Evolutionary conservation across 306 rosid genomes (phyloP).

Genomic region (Luffa aegyptiaca): DNA sequence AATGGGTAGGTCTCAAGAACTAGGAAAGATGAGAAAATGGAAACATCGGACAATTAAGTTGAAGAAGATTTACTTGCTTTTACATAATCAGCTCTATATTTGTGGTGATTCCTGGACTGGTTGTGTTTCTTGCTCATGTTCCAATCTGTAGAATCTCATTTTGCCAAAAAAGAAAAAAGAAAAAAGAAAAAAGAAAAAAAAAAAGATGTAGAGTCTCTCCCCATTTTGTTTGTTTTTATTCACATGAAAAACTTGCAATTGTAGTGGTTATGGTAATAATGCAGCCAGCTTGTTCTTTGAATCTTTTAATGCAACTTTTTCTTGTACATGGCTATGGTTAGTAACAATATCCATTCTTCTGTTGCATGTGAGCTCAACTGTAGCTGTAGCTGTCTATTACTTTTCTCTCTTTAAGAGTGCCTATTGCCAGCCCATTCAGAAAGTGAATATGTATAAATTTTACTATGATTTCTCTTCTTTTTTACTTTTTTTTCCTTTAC

Average conservation of each 20-base stretch:
- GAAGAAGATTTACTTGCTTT: not conserved
- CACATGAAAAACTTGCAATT: not conserved
- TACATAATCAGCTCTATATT: not conserved
- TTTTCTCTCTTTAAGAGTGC: not conserved
- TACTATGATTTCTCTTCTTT: not conserved
- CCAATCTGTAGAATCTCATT: slow-evolving; percentile 4
- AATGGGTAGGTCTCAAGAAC: not conserved
- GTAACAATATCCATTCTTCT: not conserved
- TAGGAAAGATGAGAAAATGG: not conserved
- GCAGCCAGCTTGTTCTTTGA: not conserved
- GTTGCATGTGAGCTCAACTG: not conserved
- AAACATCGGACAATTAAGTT: not conserved
- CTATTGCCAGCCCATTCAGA: not conserved
- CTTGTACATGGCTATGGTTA: not conserved
- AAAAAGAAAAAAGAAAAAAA: not conserved
- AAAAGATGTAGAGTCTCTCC: not conserved
- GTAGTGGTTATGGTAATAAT: not conserved
- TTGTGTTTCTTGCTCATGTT: slow-evolving; percentile 3
- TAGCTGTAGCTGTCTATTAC: not conserved
- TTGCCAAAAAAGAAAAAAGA: not conserved
- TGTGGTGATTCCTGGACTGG: slow-evolving; percentile 4
- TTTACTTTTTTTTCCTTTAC: not conserved
- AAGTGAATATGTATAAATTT: not conserved
- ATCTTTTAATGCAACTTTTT: not conserved
- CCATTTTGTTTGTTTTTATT: not conserved